phyloP scores from a whole-genome alignment of 345 rosid genomes.

The Physaria fendleri region DNA sequence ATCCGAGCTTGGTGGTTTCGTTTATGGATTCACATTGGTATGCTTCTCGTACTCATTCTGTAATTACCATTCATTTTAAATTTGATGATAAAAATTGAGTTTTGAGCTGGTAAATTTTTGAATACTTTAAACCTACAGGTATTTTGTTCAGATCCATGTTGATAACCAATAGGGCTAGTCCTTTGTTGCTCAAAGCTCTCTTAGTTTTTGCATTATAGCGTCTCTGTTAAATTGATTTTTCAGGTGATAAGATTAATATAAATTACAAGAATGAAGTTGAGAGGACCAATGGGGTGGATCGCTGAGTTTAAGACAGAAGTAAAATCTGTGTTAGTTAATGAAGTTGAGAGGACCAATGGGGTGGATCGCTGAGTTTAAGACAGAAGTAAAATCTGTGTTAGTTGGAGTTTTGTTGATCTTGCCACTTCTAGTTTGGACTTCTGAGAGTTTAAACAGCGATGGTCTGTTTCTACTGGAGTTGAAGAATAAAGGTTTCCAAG shows the following conservation, averaged over 20 bases:
- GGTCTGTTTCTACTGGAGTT: conserved; percentile 61
- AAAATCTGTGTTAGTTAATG: conserved; percentile 10
- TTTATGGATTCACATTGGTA: conserved; percentile 30
- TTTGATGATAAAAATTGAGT: background rate
- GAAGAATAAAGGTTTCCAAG: conserved; percentile 47
- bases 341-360: conserved; percentile 15
- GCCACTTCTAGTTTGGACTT: conserved; percentile 35
- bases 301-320: conserved; percentile 16
- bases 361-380: conserved; percentile 30
- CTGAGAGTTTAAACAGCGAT: conserved; percentile 57
- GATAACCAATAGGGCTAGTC: background rate
- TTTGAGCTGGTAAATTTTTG: background rate
- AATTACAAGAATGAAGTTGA: background rate
- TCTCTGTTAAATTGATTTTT: background rate
- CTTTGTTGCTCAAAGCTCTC: background rate
- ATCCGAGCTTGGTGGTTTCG: conserved; percentile 1
- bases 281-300: conserved; percentile 30
- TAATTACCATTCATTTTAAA: background rate
- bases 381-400: conserved; percentile 8
- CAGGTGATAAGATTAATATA: conserved; percentile 11
- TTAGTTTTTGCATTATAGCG: background rate
- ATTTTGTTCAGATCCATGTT: conserved; percentile 6
- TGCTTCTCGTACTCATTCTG: background rate
- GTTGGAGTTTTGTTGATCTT: conserved; percentile 31
- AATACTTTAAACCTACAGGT: background rate